Base-by-base conservation (phyloP, 208 protist species). In the Naegleria lovaniensis region DNA sequence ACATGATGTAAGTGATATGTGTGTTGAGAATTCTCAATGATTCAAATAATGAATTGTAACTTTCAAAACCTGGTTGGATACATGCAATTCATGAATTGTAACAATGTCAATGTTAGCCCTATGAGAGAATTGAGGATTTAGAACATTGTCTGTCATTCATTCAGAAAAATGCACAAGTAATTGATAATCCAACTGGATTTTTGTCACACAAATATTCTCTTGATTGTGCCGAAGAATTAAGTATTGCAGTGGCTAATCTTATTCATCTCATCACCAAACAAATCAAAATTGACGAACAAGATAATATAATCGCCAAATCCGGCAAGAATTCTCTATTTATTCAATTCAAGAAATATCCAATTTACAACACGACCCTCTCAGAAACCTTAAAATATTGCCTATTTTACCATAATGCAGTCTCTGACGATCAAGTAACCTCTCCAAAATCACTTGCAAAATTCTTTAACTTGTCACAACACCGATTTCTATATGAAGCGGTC, bases 201-300 rank as follows among this genome's bases (percentile, higher is more conserved):
- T 9, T 36, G 9, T 36, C 16, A 36, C 7, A 36, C 0, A 79
- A 36, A 36, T 79, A 79, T 36, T 79, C 67, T 9, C 29, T 79
- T 36, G 29, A 79, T 36, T 79, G 67, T 36, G 16, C 67, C 9
- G 67, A 29, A 9, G 67, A 79, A n/a, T 33, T 79, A 25, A 79
- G 29, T 36, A 79, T 36, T 36, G 29, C 29, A 6, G 41, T 43
- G 7, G 29, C 40, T 19, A 48, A 85, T 48, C 25, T 38, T 2
- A 51, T 48, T 43, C 33, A 85, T 85, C 25, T 85, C 16, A 51
- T 19, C 39, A 6, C 33, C 16, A 51, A n/a, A 85, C 83, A 85
- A 85, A 22, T 48, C 16, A 85, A 48, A 85, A 85, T 85, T 48
- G 83, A 85, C 48, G 83, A 85, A 29, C n/a, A 38, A 29, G 83